Conservation (phyloP, 108 stramenopile species). For the Cylindrotheca closterium region DNA sequence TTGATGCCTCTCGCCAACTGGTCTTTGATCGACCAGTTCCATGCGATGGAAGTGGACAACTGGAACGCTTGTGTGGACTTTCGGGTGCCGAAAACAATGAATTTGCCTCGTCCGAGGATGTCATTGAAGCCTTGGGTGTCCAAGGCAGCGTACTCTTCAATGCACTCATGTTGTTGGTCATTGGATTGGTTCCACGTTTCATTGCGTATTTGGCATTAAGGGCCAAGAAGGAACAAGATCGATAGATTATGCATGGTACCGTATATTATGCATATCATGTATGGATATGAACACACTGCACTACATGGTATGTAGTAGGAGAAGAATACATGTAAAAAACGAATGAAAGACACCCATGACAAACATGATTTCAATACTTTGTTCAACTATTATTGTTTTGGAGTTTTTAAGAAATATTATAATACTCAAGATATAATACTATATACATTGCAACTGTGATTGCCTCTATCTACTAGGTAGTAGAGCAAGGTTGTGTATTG, state of each 20-base stretch:
- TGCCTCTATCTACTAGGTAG: too few species aligned
- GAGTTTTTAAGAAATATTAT: too few species aligned
- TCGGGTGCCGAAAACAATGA: neutral
- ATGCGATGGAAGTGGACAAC: constrained; percentile 60
- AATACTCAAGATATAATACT: too few species aligned
- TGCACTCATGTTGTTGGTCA: constrained; percentile 50
- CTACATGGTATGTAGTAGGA: too few species aligned
- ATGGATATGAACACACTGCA: too few species aligned
- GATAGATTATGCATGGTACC: constrained; percentile 14
- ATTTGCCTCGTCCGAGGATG: constrained; percentile 24
- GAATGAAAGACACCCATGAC: too few species aligned
- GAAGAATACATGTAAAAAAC: too few species aligned
- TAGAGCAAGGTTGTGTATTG: too few species aligned
- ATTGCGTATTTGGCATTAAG: constrained; percentile 60
- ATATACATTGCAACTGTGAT: too few species aligned
- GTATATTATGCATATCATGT: too few species aligned
- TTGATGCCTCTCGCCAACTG: constrained; percentile 54
- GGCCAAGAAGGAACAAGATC: constrained; percentile 25
- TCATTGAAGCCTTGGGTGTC: constrained; percentile 54
- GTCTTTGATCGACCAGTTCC: constrained; percentile 54
- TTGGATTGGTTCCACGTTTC: constrained; percentile 49
- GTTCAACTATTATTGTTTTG: too few species aligned
- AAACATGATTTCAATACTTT: too few species aligned
- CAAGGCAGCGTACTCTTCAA: constrained; percentile 65
- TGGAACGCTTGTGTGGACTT: constrained; percentile 15